These are phyloP conservation scores for Guadua angustifolia DNA, from an alignment of 176 grass and related monocot genomes.

Conservation along the genomic window DNA sequence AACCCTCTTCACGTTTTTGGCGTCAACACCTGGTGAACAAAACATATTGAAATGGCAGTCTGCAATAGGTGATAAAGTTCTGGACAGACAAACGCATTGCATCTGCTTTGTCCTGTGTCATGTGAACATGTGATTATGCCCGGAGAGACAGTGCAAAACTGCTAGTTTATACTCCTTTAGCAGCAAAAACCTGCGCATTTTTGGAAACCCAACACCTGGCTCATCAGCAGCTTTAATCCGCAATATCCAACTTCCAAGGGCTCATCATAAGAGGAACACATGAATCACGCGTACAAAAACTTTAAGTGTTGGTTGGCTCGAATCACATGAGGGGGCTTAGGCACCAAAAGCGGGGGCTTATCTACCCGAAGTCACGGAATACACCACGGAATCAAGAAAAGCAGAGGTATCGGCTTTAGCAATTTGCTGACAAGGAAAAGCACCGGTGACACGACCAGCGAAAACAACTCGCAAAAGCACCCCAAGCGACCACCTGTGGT, in stretches of 20 bases:
- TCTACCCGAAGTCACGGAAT: constrained; percentile 64
- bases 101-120: constrained; percentile 20
- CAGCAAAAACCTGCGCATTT: not conserved
- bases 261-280: constrained; percentile 58
- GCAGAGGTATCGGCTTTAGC: constrained; percentile 54
- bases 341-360: constrained; percentile 56
- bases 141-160: constrained; percentile 22
- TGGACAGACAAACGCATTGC: constrained; percentile 23
- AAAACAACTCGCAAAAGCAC: constrained; percentile 43
- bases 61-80: constrained; percentile 28
- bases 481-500: constrained; percentile 31
- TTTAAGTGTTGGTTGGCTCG: constrained; percentile 66
- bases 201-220: not conserved
- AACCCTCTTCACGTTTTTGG: too few species aligned
- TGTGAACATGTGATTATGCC: constrained; percentile 37
- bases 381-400: constrained; percentile 54
- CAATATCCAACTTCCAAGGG: constrained; percentile 45
- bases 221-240: constrained; percentile 34
- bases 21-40: constrained; percentile 26
- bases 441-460: constrained; percentile 43
- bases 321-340: constrained; percentile 75
- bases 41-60: constrained; percentile 4
- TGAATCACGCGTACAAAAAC: constrained; percentile 56
- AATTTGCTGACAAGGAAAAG: constrained; percentile 62
- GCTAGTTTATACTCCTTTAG: constrained; percentile 14